phyloP scores from a whole-genome alignment of 257 asterid species.

The Lycium ferocissimum region DNA sequence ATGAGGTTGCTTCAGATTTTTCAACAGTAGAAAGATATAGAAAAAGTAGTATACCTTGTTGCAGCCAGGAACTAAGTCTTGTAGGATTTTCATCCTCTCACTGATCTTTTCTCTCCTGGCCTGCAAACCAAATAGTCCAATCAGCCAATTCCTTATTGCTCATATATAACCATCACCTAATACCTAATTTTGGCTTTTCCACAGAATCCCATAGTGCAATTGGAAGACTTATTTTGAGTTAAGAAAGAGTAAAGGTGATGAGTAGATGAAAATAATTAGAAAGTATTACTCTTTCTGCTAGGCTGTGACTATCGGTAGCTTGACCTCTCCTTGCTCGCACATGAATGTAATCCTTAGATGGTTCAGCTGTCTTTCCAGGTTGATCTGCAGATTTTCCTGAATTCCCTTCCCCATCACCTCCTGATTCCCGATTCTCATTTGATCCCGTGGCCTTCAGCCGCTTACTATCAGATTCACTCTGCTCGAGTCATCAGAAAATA shows the following conservation, averaged over 20 bases:
- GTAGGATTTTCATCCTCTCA: constrained; percentile 61
- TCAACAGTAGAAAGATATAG: constrained; percentile 18
- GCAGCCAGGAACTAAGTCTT: constrained; percentile 63
- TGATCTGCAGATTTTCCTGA: constrained; percentile 43
- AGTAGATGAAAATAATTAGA: neutral
- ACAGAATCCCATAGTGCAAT: neutral
- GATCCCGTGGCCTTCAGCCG: constrained; percentile 43
- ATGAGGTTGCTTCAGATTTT: constrained; percentile 19
- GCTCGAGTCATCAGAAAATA: constrained; percentile 21
- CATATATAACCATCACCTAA: neutral
- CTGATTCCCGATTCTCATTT: constrained; percentile 37
- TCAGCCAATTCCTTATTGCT: neutral
- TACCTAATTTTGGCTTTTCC: neutral
- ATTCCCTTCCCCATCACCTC: constrained; percentile 45
- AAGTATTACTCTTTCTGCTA: constrained; percentile 55
- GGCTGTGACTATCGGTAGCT: constrained; percentile 64
- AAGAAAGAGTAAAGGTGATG: neutral
- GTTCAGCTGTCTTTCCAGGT: constrained; percentile 43
- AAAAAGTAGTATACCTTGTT: constrained; percentile 45
- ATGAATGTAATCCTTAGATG: constrained; percentile 59
- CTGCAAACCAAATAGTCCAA: constrained; percentile 39
- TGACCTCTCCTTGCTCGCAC: constrained; percentile 64
- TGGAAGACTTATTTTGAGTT: neutral
- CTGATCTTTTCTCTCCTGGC: constrained; percentile 63
- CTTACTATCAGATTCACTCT: constrained; percentile 49